A percentile compares a stretch with the other conserved stretches of the same genome.
phyloP scores from a whole-genome alignment of 176 grass and related monocot genomes.

The Ensete glaucum region DNA sequence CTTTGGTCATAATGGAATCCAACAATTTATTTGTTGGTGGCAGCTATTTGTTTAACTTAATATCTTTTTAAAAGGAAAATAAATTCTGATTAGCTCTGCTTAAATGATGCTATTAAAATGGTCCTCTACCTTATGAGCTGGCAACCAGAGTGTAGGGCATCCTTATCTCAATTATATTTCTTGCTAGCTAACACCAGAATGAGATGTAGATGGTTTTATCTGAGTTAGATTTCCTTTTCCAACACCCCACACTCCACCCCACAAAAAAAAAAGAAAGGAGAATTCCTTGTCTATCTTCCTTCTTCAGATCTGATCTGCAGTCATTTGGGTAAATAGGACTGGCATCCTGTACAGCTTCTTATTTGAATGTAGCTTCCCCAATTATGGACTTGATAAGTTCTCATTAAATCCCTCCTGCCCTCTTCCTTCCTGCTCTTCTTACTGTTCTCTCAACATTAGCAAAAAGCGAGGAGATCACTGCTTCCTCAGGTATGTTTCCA shows the following conservation, averaged over 20 bases:
- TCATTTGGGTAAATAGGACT: background rate
- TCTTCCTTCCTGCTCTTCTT: background rate
- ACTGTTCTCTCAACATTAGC: background rate
- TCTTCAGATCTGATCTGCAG: background rate
- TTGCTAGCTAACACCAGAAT: too few relatives aligned
- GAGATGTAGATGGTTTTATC: background rate
- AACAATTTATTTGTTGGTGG: too few relatives aligned
- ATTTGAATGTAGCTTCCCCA: background rate
- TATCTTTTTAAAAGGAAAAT: too few relatives aligned
- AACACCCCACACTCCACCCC: too few relatives aligned
- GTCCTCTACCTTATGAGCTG: background rate
- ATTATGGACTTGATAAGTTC: background rate
- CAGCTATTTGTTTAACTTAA: too few relatives aligned
- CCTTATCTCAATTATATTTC: too few relatives aligned
- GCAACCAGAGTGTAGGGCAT: background rate
- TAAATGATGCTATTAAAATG: too few relatives aligned
- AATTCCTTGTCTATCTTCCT: background rate
- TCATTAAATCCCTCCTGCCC: background rate
- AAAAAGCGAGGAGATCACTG: background rate
- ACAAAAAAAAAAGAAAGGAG: too few relatives aligned
- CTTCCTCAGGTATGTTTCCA: constrained; percentile 10
- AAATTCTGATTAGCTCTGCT: too few relatives aligned
- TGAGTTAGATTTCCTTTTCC: background rate
- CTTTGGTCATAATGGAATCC: too few relatives aligned
- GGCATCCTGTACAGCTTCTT: background rate